Evolutionary conservation across 2,329 filamentous ascomycete species (phyloP).

Genomic region (Sclerotiophoma versabilis): DNA sequence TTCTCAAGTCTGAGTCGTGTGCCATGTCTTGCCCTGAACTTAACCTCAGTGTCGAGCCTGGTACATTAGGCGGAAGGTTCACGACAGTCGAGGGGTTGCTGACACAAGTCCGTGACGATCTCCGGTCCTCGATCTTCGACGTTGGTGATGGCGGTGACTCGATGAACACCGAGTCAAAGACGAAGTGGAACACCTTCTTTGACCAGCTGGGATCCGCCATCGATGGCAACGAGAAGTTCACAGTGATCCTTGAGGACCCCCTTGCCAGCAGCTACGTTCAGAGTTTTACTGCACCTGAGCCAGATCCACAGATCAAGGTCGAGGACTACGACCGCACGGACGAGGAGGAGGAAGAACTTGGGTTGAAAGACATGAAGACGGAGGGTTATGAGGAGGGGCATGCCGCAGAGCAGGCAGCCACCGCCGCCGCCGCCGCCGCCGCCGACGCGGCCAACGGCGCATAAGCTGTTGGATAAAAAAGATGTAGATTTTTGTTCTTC

Average conservation of each 20-base stretch:
- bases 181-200: slow-evolving; percentile 85
- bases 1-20: slow-evolving; percentile 95
- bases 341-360: slow-evolving; percentile 93
- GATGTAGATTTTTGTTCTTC: slow-evolving; percentile 26
- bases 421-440: slow-evolving; percentile 21
- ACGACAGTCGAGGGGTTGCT: slow-evolving; percentile 95
- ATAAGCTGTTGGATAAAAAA: slow-evolving; percentile 1
- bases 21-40: slow-evolving; percentile 87
- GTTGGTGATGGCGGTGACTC: slow-evolving; percentile 81
- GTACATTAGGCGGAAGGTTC: slow-evolving; percentile 93
- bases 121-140: slow-evolving; percentile 88
- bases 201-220: slow-evolving; percentile 77
- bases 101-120: slow-evolving; percentile 89
- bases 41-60: slow-evolving; percentile 84
- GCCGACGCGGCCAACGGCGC: slow-evolving; percentile 12
- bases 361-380: slow-evolving; percentile 89
- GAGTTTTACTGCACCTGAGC: slow-evolving; percentile 78
- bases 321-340: slow-evolving; percentile 87
- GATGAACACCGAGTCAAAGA: slow-evolving; percentile 68
- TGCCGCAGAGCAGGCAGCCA: slow-evolving; percentile 30
- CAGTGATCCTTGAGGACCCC: slow-evolving; percentile 83
- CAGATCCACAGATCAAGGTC: slow-evolving; percentile 81
- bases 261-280: slow-evolving; percentile 94
- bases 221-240: slow-evolving; percentile 79
- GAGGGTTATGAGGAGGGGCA: slow-evolving; percentile 76